Base-by-base conservation (phyloP, 805 yeast genomes). In the Barnettozyma sucrosica region DNA sequence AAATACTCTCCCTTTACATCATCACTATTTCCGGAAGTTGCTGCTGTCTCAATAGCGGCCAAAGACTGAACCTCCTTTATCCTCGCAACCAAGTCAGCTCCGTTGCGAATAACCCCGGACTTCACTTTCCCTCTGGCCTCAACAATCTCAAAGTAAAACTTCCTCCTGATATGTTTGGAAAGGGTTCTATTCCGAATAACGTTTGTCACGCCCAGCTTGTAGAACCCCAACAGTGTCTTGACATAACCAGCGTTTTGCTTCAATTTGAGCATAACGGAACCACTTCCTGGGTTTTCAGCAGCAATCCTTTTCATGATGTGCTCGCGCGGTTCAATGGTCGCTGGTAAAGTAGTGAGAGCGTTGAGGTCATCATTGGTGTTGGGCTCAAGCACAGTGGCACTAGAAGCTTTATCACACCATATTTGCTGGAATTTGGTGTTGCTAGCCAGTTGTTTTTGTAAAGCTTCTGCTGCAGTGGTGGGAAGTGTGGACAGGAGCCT, bases 181-280 rank as follows among this genome's bases (percentile, higher is more conserved):
- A 53, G 47, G 21, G 58, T 60, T 25, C 67, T 55, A 50, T 79
- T 79, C 1, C 61, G 51, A 79, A 83, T 80, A 1, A 82, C 75
- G 52, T 75, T 76, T 19, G 66, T 61, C 2, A 83, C 68, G 1
- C 92, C 90, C 2, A 66, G 60, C 50, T 75, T 75, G 65, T 83
- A 84, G 59, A 82, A 81, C 6, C 61, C 61, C 36, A 81, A 55
- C 38, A 79, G 53, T 3, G 65, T 52, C 55, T 74, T 73, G 6
- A 76, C 79, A 52, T 73, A 72, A 1, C 70, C 65, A 20, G 64
- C 57, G 55, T 69, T 69, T 53, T 77, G 78, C 45, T 67, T 70
- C 24, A 58, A 52, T 53, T 42, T 61, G 36, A 42, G 55, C 41
- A 37, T 45, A 45, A 45, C 52, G 45, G 47, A 40, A 4, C 50